Evolutionary conservation across 495 filamentous ascomycete genomes (phyloP), one percentile per base, ranked within the genome.

Genomic region (Rhypophila decipiens): DNA sequence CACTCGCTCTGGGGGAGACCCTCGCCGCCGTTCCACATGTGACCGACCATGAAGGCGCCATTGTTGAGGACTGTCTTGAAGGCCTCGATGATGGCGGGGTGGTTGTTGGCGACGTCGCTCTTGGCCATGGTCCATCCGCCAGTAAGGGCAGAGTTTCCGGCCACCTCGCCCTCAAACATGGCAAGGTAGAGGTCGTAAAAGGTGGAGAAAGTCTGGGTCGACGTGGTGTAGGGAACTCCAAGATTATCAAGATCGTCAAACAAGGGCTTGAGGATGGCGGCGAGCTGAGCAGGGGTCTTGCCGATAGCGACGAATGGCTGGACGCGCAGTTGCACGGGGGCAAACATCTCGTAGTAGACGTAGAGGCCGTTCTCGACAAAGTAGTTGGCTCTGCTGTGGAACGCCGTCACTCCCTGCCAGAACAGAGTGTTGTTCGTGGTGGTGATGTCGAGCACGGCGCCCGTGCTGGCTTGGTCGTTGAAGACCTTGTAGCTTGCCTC

Each of bases 401-500:
- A 76, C 19, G 55, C 51, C 12, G 49, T 58, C 24, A 77, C 61
- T 23, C 63, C 74, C 12, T 69, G 49, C 69, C 73, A 74, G 53
- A 73, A 72, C 15, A 67, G 42, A 1, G 59, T 58, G 0, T 56
- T 48, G 46, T 68, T 56, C 39, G 44, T 59, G 10, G 47, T 47
- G 46, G 65, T 68, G 63, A 75, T 68, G 44, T 68, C 59, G 40
- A 77, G 44, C 20, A 60, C 58, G n/a, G 66, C 52, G 18, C 68
- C 70, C 0, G 73, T 46, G 35, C 62, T 57, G 11, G 63, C 59
- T 10, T 65, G 56, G 29, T 74, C 73, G 35, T 53, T 51, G 46
- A 70, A 72, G 31, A 66, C 74, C 53, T 75, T 77, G 46, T 74
- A 65, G 5, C 70, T 74, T 3, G 69, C 63, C 21, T 73, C 75